These are phyloP conservation scores for Termitomyces sp. DNA, from an alignment of 768 basidiomycete genomes.

Conservation along the genomic window DNA sequence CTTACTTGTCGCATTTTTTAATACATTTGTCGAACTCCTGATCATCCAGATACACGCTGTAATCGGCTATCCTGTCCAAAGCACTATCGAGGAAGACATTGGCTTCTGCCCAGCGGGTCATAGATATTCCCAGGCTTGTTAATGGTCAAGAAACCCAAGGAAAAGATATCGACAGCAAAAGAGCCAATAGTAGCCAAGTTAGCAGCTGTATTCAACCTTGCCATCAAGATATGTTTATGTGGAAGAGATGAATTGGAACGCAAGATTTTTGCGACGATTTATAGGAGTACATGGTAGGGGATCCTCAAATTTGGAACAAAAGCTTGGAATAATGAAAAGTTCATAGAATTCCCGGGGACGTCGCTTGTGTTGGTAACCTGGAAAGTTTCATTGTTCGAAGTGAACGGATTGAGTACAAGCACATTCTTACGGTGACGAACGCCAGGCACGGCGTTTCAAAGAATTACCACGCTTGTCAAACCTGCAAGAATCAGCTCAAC, in stretches of 20 bases:
- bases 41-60: not conserved
- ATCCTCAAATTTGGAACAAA: not conserved
- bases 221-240: not conserved
- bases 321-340: not conserved
- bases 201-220: not conserved
- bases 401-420: not conserved
- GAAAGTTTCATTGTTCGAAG: not conserved
- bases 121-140: not conserved
- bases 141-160: not conserved
- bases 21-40: not conserved
- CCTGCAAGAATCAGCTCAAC: not conserved
- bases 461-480: not conserved
- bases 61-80: not conserved
- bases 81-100: not conserved
- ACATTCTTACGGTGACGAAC: not conserved
- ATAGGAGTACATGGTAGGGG: not conserved
- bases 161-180: not conserved
- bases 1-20: not conserved
- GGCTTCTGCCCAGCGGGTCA: not conserved
- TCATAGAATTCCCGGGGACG: no score
- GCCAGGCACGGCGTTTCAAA: no score
- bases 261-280: not conserved
- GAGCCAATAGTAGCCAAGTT: not conserved
- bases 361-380: not conserved
- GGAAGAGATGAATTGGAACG: not conserved